Conservation (phyloP, 176 grass and related monocot genomes). For the Oryza australiensis region DNA sequence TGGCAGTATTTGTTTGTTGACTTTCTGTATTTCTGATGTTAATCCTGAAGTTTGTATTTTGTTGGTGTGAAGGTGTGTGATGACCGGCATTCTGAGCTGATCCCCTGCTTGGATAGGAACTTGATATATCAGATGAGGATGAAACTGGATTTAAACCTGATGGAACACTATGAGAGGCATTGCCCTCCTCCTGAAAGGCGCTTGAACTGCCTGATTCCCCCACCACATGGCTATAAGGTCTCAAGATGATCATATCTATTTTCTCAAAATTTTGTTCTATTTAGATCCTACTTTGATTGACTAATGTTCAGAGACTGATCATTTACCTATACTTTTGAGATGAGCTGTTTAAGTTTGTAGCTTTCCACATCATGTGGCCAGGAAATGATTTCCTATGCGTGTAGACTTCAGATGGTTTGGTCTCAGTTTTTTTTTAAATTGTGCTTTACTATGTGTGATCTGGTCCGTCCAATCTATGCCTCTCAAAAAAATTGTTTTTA, state of each 20-base stretch:
- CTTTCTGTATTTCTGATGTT: background rate
- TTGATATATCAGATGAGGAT: conserved; percentile 97
- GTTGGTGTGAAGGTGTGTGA: conserved; percentile 71
- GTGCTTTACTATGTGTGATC: background rate
- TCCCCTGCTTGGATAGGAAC: conserved; percentile 99
- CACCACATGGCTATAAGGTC: conserved; percentile 94
- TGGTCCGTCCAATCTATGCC: background rate
- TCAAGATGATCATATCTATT: conserved; percentile 21
- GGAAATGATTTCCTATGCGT: conserved; percentile 1
- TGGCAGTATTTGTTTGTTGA: background rate
- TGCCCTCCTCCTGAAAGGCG: conserved; percentile 88
- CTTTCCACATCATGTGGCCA: conserved; percentile 3
- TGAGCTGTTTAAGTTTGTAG: background rate
- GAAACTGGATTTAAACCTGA: conserved; percentile 94
- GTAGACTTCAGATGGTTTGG: conserved; percentile 13
- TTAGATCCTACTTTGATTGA: conserved; percentile 8
- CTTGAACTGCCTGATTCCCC: conserved; percentile 92
- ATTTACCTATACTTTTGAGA: conserved; percentile 29
- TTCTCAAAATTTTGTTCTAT: background rate
- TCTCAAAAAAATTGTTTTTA: conserved; percentile 20
- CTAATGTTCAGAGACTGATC: background rate
- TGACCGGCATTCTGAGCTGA: conserved; percentile 89
- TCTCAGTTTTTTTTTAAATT: background rate
- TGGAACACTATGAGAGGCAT: conserved; percentile 99
- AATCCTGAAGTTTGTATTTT: conserved; percentile 21